A percentile compares a stretch with the other conserved stretches of the same genome.
These are phyloP conservation scores for Nannochloropsis salina DNA, from an alignment of 108 stramenopile species.

Conservation along the genomic window DNA sequence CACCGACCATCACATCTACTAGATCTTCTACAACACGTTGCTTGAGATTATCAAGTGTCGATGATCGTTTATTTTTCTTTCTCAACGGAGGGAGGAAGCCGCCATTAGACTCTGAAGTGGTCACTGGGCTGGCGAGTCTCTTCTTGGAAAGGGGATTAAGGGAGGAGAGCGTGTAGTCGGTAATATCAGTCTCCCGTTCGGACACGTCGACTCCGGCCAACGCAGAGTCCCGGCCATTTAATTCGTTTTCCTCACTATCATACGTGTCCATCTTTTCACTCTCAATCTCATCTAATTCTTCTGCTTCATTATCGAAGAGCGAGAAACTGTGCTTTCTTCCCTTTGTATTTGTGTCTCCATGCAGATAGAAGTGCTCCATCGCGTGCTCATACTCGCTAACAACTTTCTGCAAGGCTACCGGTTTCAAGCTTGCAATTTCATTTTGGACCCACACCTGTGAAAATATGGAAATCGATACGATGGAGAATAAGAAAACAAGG, in stretches of 20 bases:
- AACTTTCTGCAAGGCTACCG: not conserved
- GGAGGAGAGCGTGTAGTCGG: too few relatives aligned
- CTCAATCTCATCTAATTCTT: not conserved
- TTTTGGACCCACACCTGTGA: not conserved
- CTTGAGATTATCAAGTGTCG: too few relatives aligned
- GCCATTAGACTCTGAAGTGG: too few relatives aligned
- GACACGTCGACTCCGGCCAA: too few relatives aligned
- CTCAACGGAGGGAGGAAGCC: too few relatives aligned
- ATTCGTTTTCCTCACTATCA: not conserved
- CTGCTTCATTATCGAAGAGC: not conserved
- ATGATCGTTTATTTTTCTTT: too few relatives aligned
- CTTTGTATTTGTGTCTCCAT: not conserved
- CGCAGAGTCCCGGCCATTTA: too few relatives aligned
- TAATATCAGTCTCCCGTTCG: too few relatives aligned
- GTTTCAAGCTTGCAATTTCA: not conserved
- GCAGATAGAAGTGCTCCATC: not conserved
- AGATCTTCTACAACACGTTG: not conserved
- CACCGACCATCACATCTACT: not conserved
- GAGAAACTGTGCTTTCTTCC: not conserved
- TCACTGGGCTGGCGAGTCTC: too few relatives aligned
- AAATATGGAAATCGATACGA: not conserved
- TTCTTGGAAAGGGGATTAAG: too few relatives aligned
- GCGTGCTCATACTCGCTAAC: not conserved
- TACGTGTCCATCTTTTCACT: not conserved
- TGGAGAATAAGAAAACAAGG: not conserved